Evolutionary conservation across 768 basidiomycete species (phyloP).

Genomic region (Boletellus sp.): DNA sequence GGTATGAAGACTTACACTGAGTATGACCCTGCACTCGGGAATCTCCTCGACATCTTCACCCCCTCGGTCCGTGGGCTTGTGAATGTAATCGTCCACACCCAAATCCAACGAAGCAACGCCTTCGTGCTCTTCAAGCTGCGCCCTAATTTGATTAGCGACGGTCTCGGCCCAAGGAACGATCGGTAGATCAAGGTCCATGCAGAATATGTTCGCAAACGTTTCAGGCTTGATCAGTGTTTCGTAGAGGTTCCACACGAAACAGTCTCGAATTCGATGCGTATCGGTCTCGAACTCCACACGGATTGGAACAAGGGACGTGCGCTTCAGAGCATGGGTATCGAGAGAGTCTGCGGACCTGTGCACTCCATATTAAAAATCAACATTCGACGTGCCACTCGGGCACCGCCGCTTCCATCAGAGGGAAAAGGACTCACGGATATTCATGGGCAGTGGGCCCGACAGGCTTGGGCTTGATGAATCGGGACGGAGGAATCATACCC

Average conservation of each 20-base stretch:
- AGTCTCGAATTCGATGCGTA: slow-evolving; percentile 86
- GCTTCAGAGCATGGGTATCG: slow-evolving; percentile 54
- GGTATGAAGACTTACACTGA: slow-evolving; percentile 52
- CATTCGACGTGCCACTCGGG: slow-evolving; percentile 11
- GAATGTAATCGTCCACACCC: slow-evolving; percentile 36
- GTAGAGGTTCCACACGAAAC: slow-evolving; percentile 93
- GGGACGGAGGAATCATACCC: slow-evolving; percentile 77
- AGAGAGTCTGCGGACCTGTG: slow-evolving; percentile 62
- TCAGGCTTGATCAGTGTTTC: slow-evolving; percentile 85
- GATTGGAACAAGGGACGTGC: slow-evolving; percentile 74
- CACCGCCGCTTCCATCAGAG: slow-evolving; percentile 4
- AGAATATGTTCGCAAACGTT: slow-evolving; percentile 82
- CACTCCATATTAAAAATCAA: slow-evolving; percentile 17
- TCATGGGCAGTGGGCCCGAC: slow-evolving; percentile 62
- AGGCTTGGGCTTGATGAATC: slow-evolving; percentile 62
- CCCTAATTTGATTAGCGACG: slow-evolving; percentile 81
- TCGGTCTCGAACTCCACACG: slow-evolving; percentile 95
- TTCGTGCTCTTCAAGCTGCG: slow-evolving; percentile 89
- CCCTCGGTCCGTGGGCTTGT: slow-evolving; percentile 13
- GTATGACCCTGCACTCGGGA: slow-evolving; percentile 76
- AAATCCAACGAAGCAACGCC: slow-evolving; percentile 77
- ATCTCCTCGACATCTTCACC: slow-evolving; percentile 58
- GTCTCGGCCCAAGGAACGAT: slow-evolving; percentile 63
- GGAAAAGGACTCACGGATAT: slow-evolving; percentile 62
- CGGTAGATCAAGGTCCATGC: slow-evolving; percentile 82